phyloP scores from a whole-genome alignment of 1,139 yeast species.

The Scheffersomyces illinoinensis region DNA sequence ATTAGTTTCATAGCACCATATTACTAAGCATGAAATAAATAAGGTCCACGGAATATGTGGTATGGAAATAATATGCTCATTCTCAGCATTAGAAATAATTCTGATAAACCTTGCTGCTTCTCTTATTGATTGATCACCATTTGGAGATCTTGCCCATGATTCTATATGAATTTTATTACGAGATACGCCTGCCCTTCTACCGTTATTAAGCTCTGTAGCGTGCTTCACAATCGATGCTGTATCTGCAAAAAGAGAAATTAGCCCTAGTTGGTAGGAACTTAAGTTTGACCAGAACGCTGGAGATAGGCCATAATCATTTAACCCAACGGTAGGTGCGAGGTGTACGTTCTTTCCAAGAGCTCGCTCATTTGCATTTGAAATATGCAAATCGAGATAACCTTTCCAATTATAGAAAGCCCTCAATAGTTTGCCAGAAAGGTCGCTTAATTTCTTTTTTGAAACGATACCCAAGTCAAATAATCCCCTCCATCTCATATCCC shows the following conservation, averaged over 20 bases:
- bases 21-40: not conserved
- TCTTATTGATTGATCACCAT: not conserved
- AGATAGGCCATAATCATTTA: not conserved
- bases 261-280: not conserved
- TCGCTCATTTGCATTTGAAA: conserved; percentile 3
- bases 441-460: conserved; percentile 21
- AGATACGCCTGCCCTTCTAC: not conserved
- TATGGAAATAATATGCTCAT: not conserved
- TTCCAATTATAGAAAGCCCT: conserved; percentile 39
- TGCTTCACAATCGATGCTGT: not conserved
- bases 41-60: not conserved
- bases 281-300: not conserved
- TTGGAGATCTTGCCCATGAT: not conserved
- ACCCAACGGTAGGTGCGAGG: not conserved
- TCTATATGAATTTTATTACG: not conserved
- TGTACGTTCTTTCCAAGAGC: not conserved
- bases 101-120: not conserved
- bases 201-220: not conserved
- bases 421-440: conserved; percentile 28
- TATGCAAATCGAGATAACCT: conserved; percentile 37
- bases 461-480: conserved; percentile 15
- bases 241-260: not conserved
- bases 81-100: not conserved
- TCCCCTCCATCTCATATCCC: conserved; percentile 27
- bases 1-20: not conserved